These are phyloP conservation scores for Cnidoscolus chayamansa DNA, from an alignment of 441 rosid species.

Conservation along the genomic window DNA sequence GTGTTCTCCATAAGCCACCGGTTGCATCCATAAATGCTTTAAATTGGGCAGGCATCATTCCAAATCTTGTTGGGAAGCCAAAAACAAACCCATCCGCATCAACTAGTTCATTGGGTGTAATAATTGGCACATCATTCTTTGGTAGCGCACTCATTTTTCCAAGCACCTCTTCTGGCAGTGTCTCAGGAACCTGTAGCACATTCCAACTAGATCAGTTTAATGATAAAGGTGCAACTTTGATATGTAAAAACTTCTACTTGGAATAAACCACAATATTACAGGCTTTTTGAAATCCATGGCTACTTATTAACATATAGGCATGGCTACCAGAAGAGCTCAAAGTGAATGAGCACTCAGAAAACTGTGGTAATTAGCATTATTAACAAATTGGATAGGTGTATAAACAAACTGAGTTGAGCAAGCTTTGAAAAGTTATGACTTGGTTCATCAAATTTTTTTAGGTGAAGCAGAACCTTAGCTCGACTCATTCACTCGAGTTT, in stretches of 20 bases:
- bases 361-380: background rate
- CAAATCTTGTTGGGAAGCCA: slow-evolving; percentile 93
- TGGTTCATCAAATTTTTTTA: too few relatives aligned
- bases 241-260: background rate
- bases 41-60: slow-evolving; percentile 97
- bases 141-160: slow-evolving; percentile 85
- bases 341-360: background rate
- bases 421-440: too few relatives aligned
- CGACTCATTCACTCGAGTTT: too few relatives aligned
- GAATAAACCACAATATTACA: background rate
- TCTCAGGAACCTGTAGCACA: slow-evolving; percentile 70
- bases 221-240: background rate
- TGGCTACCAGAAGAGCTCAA: background rate
- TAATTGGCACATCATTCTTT: slow-evolving; percentile 75
- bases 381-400: too few relatives aligned
- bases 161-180: slow-evolving; percentile 71
- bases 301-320: background rate
- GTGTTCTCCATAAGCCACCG: slow-evolving; percentile 86
- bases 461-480: too few relatives aligned
- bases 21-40: slow-evolving; percentile 92
- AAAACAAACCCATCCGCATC: slow-evolving; percentile 86
- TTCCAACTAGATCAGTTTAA: slow-evolving; percentile 8
- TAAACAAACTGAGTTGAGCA: too few relatives aligned
- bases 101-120: slow-evolving; percentile 58
- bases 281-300: background rate